phyloP scores from a whole-genome alignment of 73 alveolate species.

The Effrenium voratum region DNA sequence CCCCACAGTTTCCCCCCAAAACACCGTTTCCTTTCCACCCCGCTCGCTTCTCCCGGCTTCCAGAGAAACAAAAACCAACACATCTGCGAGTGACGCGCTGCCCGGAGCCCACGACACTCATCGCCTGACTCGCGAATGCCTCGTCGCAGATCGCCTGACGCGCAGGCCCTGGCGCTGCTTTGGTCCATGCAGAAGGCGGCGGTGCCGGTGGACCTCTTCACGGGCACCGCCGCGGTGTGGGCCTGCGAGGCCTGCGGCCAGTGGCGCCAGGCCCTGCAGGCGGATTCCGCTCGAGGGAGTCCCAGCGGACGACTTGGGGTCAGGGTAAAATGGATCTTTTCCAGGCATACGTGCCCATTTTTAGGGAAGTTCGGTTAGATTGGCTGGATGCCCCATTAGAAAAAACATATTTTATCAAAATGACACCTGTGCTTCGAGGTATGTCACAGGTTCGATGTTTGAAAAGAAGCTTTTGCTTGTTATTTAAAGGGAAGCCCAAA shows the following conservation, averaged over 20 bases:
- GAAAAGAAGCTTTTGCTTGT: too few relatives aligned
- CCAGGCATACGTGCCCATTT: not conserved
- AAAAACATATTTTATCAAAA: too few relatives aligned
- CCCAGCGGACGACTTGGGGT: too few relatives aligned
- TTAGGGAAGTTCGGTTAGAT: too few relatives aligned
- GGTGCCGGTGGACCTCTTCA: constrained; percentile 37
- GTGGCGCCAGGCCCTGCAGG: constrained; percentile 61
- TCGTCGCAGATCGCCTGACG: not conserved
- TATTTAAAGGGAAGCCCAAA: too few relatives aligned
- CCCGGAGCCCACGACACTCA: not conserved
- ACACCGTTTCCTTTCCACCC: not conserved
- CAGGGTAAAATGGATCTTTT: too few relatives aligned
- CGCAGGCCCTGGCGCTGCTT: constrained; percentile 24
- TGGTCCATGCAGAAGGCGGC: not conserved
- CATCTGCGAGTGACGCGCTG: not conserved
- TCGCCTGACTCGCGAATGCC: not conserved
- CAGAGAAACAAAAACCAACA: not conserved
- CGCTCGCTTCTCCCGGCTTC: not conserved
- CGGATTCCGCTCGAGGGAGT: too few relatives aligned
- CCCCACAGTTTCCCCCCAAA: too few relatives aligned
- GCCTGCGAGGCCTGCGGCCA: constrained; percentile 68
- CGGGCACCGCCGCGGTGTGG: constrained; percentile 79
- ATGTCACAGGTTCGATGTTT: too few relatives aligned
- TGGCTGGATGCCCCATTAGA: too few relatives aligned
- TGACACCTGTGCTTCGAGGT: too few relatives aligned